A percentile compares a stretch with the other conserved stretches of the same genome.
Evolutionary conservation across 169 alveolate genomes (phyloP).

Genomic region (Cryptosporidium sp.): DNA sequence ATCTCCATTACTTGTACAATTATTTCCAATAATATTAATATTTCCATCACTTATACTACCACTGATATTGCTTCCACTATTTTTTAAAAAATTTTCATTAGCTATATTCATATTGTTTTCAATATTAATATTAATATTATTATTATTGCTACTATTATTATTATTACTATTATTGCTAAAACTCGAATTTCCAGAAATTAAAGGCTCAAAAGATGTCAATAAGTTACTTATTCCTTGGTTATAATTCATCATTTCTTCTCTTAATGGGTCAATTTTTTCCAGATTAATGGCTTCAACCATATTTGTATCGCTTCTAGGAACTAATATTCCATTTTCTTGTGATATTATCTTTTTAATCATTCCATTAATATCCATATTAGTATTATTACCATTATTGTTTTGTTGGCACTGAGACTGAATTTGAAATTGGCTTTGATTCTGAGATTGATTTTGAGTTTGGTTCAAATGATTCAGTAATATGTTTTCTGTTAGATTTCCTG

Average conservation of each 20-base stretch:
- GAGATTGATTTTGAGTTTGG: not conserved
- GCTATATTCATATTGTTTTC: not conserved
- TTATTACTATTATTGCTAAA: no score
- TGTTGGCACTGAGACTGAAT: not conserved
- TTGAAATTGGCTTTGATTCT: not conserved
- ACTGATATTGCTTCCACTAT: not conserved
- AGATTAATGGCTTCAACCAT: not conserved
- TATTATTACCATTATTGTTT: not conserved
- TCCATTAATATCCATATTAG: conserved; percentile 8
- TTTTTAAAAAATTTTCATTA: not conserved
- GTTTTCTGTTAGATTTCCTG: not conserved
- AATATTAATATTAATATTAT: not conserved
- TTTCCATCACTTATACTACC: not conserved
- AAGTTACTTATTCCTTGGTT: not conserved
- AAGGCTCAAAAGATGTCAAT: conserved; percentile 4
- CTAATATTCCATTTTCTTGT: not conserved
- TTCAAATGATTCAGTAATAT: not conserved
- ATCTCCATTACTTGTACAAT: not conserved
- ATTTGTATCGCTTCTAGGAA: not conserved
- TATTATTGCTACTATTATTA: not conserved
- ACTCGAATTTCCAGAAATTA: not conserved
- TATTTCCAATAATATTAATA: not conserved
- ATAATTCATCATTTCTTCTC: not conserved
- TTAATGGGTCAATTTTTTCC: not conserved
- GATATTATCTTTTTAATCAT: conserved; percentile 8